phyloP scores from a whole-genome alignment of 139 green algal genomes.

The Ulvella scutata region DNA sequence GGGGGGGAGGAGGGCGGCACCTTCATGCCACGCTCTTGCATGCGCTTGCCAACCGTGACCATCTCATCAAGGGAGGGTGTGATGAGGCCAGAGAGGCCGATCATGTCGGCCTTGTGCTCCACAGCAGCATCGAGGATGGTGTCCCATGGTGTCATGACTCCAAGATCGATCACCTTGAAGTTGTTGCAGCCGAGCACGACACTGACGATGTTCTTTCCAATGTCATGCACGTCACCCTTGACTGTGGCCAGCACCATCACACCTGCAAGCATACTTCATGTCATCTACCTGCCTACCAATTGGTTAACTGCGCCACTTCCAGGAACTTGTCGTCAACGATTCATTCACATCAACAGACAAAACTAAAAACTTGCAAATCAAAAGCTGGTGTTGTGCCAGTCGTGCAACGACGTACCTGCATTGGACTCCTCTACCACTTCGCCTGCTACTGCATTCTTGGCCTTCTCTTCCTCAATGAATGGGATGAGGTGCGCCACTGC shows the following conservation, averaged over 20 bases:
- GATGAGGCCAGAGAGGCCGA: constrained; percentile 94
- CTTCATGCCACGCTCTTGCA: constrained; percentile 82
- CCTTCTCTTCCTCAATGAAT: constrained; percentile 99
- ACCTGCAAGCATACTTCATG: constrained; percentile 69
- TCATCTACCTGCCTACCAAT: too few species aligned
- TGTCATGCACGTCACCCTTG: constrained; percentile 98
- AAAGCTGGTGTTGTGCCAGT: not conserved
- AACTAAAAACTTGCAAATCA: too few species aligned
- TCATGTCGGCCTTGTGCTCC: constrained; percentile 87
- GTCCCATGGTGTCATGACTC: constrained; percentile 91
- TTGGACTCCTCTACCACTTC: constrained; percentile 21
- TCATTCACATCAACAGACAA: too few species aligned
- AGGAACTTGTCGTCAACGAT: too few species aligned
- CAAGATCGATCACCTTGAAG: constrained; percentile 96
- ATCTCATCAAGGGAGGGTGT: constrained; percentile 96
- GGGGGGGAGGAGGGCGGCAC: not conserved
- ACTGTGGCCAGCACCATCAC: constrained; percentile 94
- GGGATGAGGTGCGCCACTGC: constrained; percentile 92
- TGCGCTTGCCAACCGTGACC: constrained; percentile 88
- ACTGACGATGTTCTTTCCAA: constrained; percentile 98
- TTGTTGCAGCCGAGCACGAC: constrained; percentile 99
- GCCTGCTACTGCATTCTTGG: constrained; percentile 16
- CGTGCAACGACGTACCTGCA: not conserved
- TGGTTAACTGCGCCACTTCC: too few species aligned
- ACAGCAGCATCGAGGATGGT: constrained; percentile 82